Evolutionary conservation across 2,329 filamentous ascomycete species (phyloP).

Genomic region (Aspergillus sp.): DNA sequence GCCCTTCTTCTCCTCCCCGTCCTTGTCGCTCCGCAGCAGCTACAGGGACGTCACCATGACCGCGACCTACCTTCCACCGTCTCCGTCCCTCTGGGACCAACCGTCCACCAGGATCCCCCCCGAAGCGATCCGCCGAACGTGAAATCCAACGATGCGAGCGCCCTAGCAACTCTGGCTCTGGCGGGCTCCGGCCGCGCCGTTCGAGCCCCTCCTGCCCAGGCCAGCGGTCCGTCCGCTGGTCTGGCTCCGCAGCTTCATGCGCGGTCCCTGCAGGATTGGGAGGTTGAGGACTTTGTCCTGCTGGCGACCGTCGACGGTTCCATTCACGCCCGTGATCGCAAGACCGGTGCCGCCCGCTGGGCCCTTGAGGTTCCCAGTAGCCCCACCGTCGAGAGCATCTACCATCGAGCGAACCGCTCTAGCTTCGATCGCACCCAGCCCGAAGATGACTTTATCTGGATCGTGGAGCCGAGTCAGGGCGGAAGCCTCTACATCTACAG

Average conservation of each 20-base stretch:
- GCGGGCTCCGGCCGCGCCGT: slow-evolving; percentile 72
- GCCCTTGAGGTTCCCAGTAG: slow-evolving; percentile 73
- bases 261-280: slow-evolving; percentile 98
- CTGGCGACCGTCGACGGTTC: slow-evolving; percentile 99
- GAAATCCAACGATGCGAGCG: slow-evolving; percentile 72
- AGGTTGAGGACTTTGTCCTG: slow-evolving; percentile 99
- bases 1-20: slow-evolving; percentile 59
- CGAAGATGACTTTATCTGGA: slow-evolving; percentile 89
- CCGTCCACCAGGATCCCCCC: slow-evolving; percentile 14
- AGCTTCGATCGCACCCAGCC: slow-evolving; percentile 55
- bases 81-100: slow-evolving; percentile 26
- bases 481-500: slow-evolving; percentile 85
- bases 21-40: slow-evolving; percentile 66
- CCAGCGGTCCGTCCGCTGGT: slow-evolving; percentile 61
- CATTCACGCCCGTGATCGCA: slow-evolving; percentile 85
- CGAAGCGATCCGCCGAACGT: slow-evolving; percentile 29
- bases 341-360: slow-evolving; percentile 82
- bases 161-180: slow-evolving; percentile 97
- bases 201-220: slow-evolving; percentile 84
- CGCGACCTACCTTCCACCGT: slow-evolving; percentile 25
- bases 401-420: slow-evolving; percentile 70
- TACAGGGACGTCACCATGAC: slow-evolving; percentile 33
- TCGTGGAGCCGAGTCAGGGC: slow-evolving; percentile 86
- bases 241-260: slow-evolving; percentile 83
- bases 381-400: slow-evolving; percentile 87